Evolutionary conservation across 1,139 yeast species (phyloP), one percentile per base, ranked within the genome.

Genomic region (Oligophagozyma castellii): DNA sequence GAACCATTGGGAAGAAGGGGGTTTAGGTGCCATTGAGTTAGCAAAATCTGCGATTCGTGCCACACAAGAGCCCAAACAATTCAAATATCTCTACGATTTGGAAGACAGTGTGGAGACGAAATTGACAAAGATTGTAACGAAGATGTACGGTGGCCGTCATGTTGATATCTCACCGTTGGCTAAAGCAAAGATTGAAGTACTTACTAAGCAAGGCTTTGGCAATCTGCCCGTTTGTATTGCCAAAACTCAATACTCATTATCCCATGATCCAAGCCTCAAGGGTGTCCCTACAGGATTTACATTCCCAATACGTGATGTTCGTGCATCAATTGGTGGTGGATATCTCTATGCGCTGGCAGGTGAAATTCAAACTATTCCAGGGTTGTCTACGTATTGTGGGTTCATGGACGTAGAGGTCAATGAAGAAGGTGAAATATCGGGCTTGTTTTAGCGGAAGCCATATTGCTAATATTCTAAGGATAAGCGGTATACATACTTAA

Each of bases 321-420:
- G 93, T 54, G 93, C 93, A 8, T 79, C 93, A 24, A 80, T 81
- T 39, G 98, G 98, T 56, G 96, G 95, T 27, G 96, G 96, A 8
- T 89, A 89, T 59, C 67, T 89, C 52, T 86, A 86, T 51, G 96
- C 96, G 5, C 69, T 89, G 47, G 96, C 96, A 10, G 96, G 94
- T 27, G 95, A 86, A 58, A 86, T 89, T 51, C 92, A 79, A 70
- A 89, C 98, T 30, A 86, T 89, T 45, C 98, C 98, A 16, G 98
- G 98, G 36, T 68, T 89, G 53, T 94, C 96, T 35, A 89, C 96
- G 15, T 89, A 81, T 51, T 77, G 93, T 59, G 96, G 96, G 24
- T 89, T 81, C 64, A 83, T 86, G 93, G 80, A 86, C 55, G 93
- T 89, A 35, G 96, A 89, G 58, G 93, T 89, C 38, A 77, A 79